Evolutionary conservation across 2,329 filamentous ascomycete species (phyloP).

Genomic region (Fusarium poae): DNA sequence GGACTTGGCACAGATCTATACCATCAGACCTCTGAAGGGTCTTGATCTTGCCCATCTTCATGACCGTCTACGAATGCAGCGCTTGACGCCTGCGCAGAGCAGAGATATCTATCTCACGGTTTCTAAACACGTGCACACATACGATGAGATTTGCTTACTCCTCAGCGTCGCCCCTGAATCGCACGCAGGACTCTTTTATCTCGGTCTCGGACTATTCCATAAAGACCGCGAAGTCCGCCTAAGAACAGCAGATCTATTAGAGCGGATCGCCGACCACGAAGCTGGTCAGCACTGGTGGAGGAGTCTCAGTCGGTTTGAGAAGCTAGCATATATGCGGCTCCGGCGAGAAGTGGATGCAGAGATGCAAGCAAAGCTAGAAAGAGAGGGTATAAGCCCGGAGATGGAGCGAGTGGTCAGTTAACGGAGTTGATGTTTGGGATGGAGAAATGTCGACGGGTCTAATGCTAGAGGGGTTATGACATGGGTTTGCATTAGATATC

Average conservation of each 20-base stretch:
- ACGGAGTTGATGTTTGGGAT: slow-evolving; percentile 7
- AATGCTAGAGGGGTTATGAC: slow-evolving; percentile 38
- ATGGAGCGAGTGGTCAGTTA: slow-evolving; percentile 65
- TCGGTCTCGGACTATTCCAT: slow-evolving; percentile 92
- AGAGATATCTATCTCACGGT: slow-evolving; percentile 89
- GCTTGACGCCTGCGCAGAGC: slow-evolving; percentile 79
- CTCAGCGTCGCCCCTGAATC: slow-evolving; percentile 86
- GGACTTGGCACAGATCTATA: slow-evolving; percentile 75
- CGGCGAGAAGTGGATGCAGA: slow-evolving; percentile 74
- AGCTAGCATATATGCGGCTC: slow-evolving; percentile 84
- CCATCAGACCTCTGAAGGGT: slow-evolving; percentile 77
- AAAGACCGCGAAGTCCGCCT: slow-evolving; percentile 83
- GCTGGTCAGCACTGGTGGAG: slow-evolving; percentile 95
- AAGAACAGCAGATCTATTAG: slow-evolving; percentile 82
- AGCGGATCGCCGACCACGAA: slow-evolving; percentile 86
- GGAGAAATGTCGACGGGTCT: slow-evolving; percentile 34
- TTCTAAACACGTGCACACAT: slow-evolving; percentile 78
- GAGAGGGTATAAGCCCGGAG: slow-evolving; percentile 57
- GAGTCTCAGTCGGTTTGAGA: slow-evolving; percentile 86
- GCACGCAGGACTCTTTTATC: slow-evolving; percentile 89
- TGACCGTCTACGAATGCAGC: slow-evolving; percentile 86
- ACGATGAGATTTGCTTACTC: slow-evolving; percentile 87
- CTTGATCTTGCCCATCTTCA: slow-evolving; percentile 93
- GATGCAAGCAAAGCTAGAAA: slow-evolving; percentile 60
- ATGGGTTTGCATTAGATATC: slow-evolving; percentile 38